Evolutionary conservation across 2,329 filamentous ascomycete species (phyloP).

Genomic region (Aspergillus terreus): DNA sequence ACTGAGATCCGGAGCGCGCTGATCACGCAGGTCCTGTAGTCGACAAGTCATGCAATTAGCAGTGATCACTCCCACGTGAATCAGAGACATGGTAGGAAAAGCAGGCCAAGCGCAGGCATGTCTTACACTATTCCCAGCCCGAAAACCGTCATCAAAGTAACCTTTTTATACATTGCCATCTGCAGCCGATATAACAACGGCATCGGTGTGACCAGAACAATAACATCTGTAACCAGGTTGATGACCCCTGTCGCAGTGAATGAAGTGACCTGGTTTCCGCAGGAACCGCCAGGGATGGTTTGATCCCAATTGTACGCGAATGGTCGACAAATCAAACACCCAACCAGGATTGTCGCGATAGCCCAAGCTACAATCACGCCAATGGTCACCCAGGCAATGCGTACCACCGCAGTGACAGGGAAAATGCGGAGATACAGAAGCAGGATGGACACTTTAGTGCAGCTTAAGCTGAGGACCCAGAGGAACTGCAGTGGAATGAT

Average conservation of each 20-base stretch:
- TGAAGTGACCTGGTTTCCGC: slow-evolving; percentile 18
- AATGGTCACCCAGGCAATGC: slow-evolving; percentile 12
- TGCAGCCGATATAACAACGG: slow-evolving; percentile 18
- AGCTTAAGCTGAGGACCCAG: slow-evolving; percentile 22
- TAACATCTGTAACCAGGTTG: slow-evolving; percentile 23
- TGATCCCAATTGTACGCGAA: slow-evolving; percentile 25
- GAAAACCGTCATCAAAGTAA: slow-evolving; percentile 20
- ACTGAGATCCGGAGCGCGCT: slow-evolving; percentile 33
- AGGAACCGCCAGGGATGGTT: slow-evolving; percentile 18
- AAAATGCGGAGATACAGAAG: slow-evolving; percentile 21
- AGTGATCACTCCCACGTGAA: neutral
- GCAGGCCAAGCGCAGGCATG: neutral
- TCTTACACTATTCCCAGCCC: slow-evolving; percentile 21
- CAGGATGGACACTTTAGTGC: slow-evolving; percentile 22
- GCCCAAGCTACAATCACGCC: slow-evolving; percentile 18
- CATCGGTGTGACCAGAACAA: slow-evolving; percentile 20
- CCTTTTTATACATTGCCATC: slow-evolving; percentile 21
- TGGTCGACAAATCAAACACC: slow-evolving; percentile 19
- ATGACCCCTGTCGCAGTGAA: slow-evolving; percentile 19
- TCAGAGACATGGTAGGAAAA: neutral
- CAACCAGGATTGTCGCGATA: slow-evolving; percentile 25
- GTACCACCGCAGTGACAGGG: slow-evolving; percentile 14
- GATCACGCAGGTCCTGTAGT: slow-evolving; percentile 32
- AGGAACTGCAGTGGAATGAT: slow-evolving; percentile 22
- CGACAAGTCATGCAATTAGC: neutral